Evolutionary conservation across 371 early-diverging fungal genomes (phyloP).

Genomic region (Umbelopsis sp.): DNA sequence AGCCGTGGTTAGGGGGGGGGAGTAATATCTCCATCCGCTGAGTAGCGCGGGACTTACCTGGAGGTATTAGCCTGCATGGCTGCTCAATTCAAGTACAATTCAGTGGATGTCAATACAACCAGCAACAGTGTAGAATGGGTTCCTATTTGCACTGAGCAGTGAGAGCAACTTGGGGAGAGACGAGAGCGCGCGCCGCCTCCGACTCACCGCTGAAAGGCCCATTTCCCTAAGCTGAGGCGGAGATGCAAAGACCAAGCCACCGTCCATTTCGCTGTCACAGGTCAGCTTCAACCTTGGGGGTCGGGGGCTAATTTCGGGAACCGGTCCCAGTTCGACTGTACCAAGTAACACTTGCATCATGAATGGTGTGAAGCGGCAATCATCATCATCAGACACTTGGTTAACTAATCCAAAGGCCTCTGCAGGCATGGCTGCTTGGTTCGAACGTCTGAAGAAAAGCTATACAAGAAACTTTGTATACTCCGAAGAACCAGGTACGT

Average conservation of each 20-base stretch:
- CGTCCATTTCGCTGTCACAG: background rate
- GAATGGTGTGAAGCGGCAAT: slow-evolving; percentile 15
- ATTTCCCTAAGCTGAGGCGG: slow-evolving; percentile 4
- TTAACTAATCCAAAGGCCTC: slow-evolving; percentile 5
- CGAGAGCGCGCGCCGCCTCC: slow-evolving; percentile 10
- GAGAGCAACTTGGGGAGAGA: background rate
- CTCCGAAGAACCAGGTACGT: slow-evolving; percentile 18
- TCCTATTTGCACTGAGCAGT: too few relatives aligned
- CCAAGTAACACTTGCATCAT: background rate
- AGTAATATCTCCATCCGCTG: background rate
- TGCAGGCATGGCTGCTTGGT: slow-evolving; percentile 5
- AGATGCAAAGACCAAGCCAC: slow-evolving; percentile 12
- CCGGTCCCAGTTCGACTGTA: background rate
- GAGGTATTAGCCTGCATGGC: slow-evolving; percentile 14
- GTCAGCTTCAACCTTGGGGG: background rate
- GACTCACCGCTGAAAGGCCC: background rate
- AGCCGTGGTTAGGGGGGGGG: background rate
- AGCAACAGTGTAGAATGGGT: background rate
- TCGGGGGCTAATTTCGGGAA: background rate
- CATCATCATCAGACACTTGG: slow-evolving; percentile 4
- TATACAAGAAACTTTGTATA: slow-evolving; percentile 15
- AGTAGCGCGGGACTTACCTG: background rate
- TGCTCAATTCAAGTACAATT: background rate
- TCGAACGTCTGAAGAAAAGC: slow-evolving; percentile 14
- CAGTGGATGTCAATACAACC: background rate